Percentiles rank a stretch among this genome's conserved stretches.
Evolutionary conservation across 2,329 filamentous ascomycete species (phyloP).

Genomic region (Stemphylium beticola): DNA sequence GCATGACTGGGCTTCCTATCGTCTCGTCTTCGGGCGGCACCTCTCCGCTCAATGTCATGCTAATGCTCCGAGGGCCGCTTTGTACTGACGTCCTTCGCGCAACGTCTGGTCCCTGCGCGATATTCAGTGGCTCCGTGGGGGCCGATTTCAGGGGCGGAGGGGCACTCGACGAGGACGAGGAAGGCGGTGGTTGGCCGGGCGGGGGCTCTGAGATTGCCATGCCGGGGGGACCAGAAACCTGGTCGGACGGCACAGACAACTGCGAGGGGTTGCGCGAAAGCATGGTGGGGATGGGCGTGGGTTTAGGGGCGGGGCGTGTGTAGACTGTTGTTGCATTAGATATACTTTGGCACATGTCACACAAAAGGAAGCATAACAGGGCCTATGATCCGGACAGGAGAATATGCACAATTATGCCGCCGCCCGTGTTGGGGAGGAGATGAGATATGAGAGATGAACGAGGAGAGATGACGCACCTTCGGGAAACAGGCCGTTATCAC

Average conservation of each 20-base stretch:
- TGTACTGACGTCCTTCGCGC: constrained; percentile 30
- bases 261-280: constrained; percentile 42
- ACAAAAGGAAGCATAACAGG: not conserved
- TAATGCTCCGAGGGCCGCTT: constrained; percentile 39
- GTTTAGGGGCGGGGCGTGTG: constrained; percentile 64
- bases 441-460: constrained; percentile 19
- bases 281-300: constrained; percentile 36
- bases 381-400: not conserved
- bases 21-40: constrained; percentile 47
- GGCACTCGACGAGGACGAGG: constrained; percentile 12
- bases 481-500: constrained; percentile 79
- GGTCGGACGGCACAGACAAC: constrained; percentile 20
- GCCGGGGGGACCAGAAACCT: constrained; percentile 18
- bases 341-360: not conserved
- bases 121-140: constrained; percentile 40
- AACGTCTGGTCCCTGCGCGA: constrained; percentile 17
- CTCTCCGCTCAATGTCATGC: constrained; percentile 45
- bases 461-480: constrained; percentile 68
- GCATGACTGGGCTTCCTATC: constrained; percentile 79
- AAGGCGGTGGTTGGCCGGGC: constrained; percentile 21
- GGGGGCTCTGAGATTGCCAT: constrained; percentile 28
- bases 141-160: constrained; percentile 25
- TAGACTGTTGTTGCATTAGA: constrained; percentile 59
- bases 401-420: not conserved
- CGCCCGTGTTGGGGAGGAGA: not conserved